Percentiles rank a stretch among this genome's conserved stretches.
These are phyloP conservation scores for Cairneyella variabilis DNA, from an alignment of 495 filamentous ascomycete genomes.

Conservation along the genomic window DNA sequence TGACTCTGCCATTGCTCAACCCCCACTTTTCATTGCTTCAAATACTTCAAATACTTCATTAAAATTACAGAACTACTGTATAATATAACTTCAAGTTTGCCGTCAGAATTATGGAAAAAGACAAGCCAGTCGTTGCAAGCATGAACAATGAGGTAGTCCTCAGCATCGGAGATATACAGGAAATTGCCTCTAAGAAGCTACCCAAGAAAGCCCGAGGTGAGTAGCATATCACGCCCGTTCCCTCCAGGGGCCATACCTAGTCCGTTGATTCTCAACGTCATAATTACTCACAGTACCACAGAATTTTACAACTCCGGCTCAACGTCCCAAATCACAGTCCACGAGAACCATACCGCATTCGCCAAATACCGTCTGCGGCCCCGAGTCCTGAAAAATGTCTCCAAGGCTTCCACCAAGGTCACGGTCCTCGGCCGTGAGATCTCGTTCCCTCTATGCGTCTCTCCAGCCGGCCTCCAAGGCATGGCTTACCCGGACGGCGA, in stretches of 20 bases:
- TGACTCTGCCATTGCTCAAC: too few relatives aligned
- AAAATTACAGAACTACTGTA: too few relatives aligned
- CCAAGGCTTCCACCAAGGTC: conserved; percentile 45
- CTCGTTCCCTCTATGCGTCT: conserved; percentile 52
- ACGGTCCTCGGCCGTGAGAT: conserved; percentile 58
- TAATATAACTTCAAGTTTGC: too few relatives aligned
- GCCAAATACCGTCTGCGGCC: conserved; percentile 54
- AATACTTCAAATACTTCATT: too few relatives aligned
- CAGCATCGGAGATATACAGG: conserved; percentile 29
- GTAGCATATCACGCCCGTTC: neutral
- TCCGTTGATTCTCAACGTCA: neutral
- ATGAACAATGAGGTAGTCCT: conserved; percentile 13
- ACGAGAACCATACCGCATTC: conserved; percentile 37
- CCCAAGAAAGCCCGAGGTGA: conserved; percentile 26
- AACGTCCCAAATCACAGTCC: conserved; percentile 40
- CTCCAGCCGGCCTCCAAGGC: conserved; percentile 54
- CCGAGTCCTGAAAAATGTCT: conserved; percentile 65
- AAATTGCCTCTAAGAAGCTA: conserved; percentile 27
- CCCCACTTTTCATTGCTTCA: too few relatives aligned
- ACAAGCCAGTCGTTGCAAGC: conserved; percentile 1
- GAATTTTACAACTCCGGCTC: conserved; percentile 48
- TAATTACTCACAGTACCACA: conserved; percentile 12
- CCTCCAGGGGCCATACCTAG: neutral
- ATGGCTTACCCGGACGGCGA: conserved; percentile 55
- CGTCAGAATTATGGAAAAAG: too few relatives aligned